These are phyloP conservation scores for Pichia norvegensis DNA, from an alignment of 1,139 yeast genomes.

Conservation along the genomic window DNA sequence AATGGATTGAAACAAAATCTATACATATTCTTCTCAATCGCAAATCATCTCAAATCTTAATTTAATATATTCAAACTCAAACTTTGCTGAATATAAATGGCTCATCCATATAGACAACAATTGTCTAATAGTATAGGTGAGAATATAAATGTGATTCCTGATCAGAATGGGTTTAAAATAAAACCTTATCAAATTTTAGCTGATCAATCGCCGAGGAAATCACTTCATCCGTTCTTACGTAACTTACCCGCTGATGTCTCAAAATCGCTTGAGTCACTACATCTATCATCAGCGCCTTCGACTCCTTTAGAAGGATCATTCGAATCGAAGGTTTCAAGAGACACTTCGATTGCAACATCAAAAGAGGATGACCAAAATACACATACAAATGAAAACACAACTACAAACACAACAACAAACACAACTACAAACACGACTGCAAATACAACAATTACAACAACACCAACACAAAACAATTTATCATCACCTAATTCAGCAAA, in stretches of 20 bases:
- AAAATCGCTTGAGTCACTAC: slow-evolving; percentile 12
- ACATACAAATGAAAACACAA: not conserved
- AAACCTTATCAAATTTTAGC: slow-evolving; percentile 12
- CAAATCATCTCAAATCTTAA: too few species aligned
- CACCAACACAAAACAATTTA: too few species aligned
- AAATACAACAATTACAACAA: not conserved
- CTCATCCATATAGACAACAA: slow-evolving; percentile 14
- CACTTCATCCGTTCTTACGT: slow-evolving; percentile 14
- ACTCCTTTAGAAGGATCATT: not conserved
- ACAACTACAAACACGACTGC: not conserved
- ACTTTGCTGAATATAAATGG: slow-evolving; percentile 1
- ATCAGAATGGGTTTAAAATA: not conserved
- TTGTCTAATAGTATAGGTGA: not conserved
- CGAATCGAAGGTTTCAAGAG: not conserved
- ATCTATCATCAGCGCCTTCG: slow-evolving; percentile 2
- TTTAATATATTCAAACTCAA: too few species aligned
- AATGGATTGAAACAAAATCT: too few species aligned
- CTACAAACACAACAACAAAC: too few species aligned
- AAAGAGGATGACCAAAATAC: too few species aligned
- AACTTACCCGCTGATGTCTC: slow-evolving; percentile 14
- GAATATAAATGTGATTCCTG: not conserved
- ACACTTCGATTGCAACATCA: not conserved
- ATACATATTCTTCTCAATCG: too few species aligned
- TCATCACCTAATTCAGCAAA: not conserved
- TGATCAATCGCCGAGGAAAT: slow-evolving; percentile 4